phyloP scores from a whole-genome alignment of 176 grass and related monocot species.

The Aechmea fasciata region DNA sequence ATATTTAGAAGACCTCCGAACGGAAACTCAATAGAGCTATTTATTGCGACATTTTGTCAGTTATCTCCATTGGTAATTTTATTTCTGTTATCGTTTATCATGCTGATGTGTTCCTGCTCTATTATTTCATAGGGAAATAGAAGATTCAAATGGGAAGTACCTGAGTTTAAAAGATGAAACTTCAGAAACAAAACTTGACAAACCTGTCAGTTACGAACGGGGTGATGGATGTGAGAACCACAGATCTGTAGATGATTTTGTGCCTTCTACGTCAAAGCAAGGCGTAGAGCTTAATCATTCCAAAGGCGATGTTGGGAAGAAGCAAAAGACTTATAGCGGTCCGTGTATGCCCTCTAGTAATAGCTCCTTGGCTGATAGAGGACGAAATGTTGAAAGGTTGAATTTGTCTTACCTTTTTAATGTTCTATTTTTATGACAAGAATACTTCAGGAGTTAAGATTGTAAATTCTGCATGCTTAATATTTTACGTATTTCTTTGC shows the following conservation, averaged over 20 bases:
- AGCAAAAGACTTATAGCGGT: conserved; percentile 55
- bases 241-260: conserved; percentile 46
- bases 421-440: neutral
- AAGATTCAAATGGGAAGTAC: conserved; percentile 20
- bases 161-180: conserved; percentile 22
- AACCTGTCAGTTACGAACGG: conserved; percentile 34
- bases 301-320: conserved; percentile 45
- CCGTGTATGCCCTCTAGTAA: conserved; percentile 36
- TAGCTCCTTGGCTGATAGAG: conserved; percentile 39
- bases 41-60: neutral
- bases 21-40: too few species aligned
- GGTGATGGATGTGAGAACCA: conserved; percentile 27
- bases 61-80: neutral
- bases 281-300: conserved; percentile 37
- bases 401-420: neutral
- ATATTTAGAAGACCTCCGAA: too few species aligned
- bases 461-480: too few species aligned
- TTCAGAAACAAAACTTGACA: conserved; percentile 36
- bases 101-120: neutral
- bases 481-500: too few species aligned
- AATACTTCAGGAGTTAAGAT: neutral
- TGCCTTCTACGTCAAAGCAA: conserved; percentile 54
- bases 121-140: conserved; percentile 7
- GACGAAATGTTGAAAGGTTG: conserved; percentile 56
- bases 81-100: neutral